phyloP scores from a whole-genome alignment of 371 early-diverging fungal species.

The Mortierella sp. region DNA sequence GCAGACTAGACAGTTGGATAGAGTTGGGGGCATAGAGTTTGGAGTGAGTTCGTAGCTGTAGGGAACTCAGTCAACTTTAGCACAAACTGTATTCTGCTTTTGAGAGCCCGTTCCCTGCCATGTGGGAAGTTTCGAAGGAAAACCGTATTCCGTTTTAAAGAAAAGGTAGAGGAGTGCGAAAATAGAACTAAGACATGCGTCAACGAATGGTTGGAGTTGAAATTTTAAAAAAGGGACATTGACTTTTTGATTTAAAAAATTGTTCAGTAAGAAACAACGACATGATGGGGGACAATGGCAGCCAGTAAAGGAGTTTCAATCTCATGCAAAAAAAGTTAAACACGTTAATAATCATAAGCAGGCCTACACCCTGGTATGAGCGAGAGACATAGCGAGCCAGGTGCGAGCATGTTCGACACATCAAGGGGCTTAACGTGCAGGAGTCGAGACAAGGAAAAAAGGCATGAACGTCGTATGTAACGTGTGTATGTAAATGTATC shows the following conservation, averaged over 20 bases:
- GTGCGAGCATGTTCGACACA: too few relatives aligned
- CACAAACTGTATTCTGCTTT: constrained; percentile 1
- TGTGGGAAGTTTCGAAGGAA: constrained; percentile 19
- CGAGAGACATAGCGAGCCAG: too few relatives aligned
- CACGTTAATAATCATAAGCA: too few relatives aligned
- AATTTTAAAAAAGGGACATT: background rate
- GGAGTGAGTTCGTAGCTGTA: background rate
- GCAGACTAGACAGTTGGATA: constrained; percentile 71
- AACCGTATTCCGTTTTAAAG: background rate
- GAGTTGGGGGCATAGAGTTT: background rate
- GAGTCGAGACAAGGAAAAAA: too few relatives aligned
- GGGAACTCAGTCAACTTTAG: background rate
- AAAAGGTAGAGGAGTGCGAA: constrained; percentile 4
- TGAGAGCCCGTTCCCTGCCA: constrained; percentile 15
- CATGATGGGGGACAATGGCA: too few relatives aligned
- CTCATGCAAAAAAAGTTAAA: too few relatives aligned
- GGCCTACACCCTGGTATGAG: too few relatives aligned
- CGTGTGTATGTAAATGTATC: too few relatives aligned
- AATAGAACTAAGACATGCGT: constrained; percentile 17
- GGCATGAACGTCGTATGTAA: too few relatives aligned
- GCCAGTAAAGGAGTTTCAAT: background rate
- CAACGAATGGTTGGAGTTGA: constrained; percentile 2
- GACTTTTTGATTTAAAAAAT: background rate
- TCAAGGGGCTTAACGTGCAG: too few relatives aligned
- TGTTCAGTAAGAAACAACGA: background rate